Evolutionary conservation across 2,329 filamentous ascomycete species (phyloP).

Genomic region (Elsinoe ampelina): DNA sequence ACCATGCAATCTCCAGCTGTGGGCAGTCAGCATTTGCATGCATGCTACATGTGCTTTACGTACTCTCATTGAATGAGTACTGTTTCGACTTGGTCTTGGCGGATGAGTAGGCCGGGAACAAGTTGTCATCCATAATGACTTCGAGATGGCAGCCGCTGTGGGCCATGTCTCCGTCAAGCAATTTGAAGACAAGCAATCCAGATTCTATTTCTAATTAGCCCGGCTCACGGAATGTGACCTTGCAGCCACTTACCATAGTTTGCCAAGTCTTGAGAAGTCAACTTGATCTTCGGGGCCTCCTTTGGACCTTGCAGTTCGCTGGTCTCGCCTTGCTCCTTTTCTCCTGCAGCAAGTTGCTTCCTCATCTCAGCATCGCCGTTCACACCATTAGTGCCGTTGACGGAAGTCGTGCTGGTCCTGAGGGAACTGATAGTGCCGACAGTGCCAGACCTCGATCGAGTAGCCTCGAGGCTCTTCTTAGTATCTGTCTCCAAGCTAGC

Average conservation of each 20-base stretch:
- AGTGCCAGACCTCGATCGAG: constrained; percentile 21
- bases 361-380: constrained; percentile 33
- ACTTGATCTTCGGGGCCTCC: constrained; percentile 63
- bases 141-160: constrained; percentile 70
- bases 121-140: constrained; percentile 87
- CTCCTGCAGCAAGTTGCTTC: constrained; percentile 38
- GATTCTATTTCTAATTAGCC: constrained; percentile 53
- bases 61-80: constrained; percentile 72
- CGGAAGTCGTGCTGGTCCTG: constrained; percentile 20
- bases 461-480: constrained; percentile 9
- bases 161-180: constrained; percentile 80
- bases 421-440: constrained; percentile 36
- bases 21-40: neutral
- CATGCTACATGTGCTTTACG: neutral
- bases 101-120: constrained; percentile 80
- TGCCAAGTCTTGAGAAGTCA: constrained; percentile 70
- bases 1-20: constrained; percentile 83
- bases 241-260: constrained; percentile 53
- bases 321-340: constrained; percentile 38
- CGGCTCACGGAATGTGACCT: neutral
- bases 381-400: constrained; percentile 17
- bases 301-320: constrained; percentile 38
- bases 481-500: constrained; percentile 16
- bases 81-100: constrained; percentile 60
- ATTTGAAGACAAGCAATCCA: constrained; percentile 86